A percentile compares a stretch with the other conserved stretches of the same genome.
These are phyloP conservation scores for Onygena corvina DNA, from an alignment of 2,329 filamentous ascomycete genomes.

Conservation along the genomic window DNA sequence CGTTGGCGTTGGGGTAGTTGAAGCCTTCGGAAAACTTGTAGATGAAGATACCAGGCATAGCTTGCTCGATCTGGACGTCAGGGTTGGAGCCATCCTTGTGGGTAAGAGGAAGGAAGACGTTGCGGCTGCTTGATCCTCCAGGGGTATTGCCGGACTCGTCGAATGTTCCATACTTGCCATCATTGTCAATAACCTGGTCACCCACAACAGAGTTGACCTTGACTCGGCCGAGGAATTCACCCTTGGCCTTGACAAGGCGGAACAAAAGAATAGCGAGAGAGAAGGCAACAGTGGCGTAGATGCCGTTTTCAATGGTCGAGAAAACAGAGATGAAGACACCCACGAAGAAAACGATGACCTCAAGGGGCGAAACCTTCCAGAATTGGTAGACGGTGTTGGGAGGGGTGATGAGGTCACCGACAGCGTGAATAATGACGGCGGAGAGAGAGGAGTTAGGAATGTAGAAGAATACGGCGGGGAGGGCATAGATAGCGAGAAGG, in stretches of 20 bases:
- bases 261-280: slow-evolving; percentile 70
- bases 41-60: slow-evolving; percentile 88
- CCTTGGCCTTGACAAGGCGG: slow-evolving; percentile 69
- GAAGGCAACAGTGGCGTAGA: slow-evolving; percentile 72
- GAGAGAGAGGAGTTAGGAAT: slow-evolving; percentile 71
- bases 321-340: slow-evolving; percentile 88
- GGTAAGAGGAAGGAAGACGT: slow-evolving; percentile 75
- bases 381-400: slow-evolving; percentile 90
- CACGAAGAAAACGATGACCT: slow-evolving; percentile 84
- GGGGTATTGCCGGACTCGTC: slow-evolving; percentile 25
- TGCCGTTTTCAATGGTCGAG: slow-evolving; percentile 75
- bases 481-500: slow-evolving; percentile 75
- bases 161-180: slow-evolving; percentile 50
- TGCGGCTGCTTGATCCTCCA: slow-evolving; percentile 47
- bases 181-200: slow-evolving; percentile 58
- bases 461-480: slow-evolving; percentile 84
- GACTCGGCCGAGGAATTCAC: slow-evolving; percentile 71
- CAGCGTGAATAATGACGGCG: slow-evolving; percentile 90
- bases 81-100: slow-evolving; percentile 89
- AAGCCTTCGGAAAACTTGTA: slow-evolving; percentile 91
- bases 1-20: slow-evolving; percentile 88
- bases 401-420: slow-evolving; percentile 80
- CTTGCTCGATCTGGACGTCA: slow-evolving; percentile 61
- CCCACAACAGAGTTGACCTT: slow-evolving; percentile 73
- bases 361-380: slow-evolving; percentile 82